These are phyloP conservation scores for Aristolochia californica DNA, from an alignment of 164 flowering plant genomes.

Conservation along the genomic window DNA sequence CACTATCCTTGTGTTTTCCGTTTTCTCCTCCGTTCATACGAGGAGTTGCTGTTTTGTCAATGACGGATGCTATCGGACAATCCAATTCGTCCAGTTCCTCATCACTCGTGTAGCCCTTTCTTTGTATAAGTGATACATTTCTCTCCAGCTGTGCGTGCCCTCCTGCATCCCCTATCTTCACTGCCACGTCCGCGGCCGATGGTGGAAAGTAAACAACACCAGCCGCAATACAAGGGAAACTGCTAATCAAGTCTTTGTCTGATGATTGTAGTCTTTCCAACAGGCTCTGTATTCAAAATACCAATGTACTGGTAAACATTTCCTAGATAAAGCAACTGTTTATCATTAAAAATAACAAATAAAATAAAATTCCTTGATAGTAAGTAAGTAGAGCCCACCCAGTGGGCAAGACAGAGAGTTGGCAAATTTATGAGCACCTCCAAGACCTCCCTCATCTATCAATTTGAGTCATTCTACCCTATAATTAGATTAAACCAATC, in stretches of 20 bases:
- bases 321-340: too few relatives aligned
- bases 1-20: conserved; percentile 11
- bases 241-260: conserved; percentile 33
- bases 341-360: too few relatives aligned
- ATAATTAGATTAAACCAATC: too few relatives aligned
- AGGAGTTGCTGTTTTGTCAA: conserved; percentile 36
- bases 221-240: conserved; percentile 70
- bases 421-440: too few relatives aligned
- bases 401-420: too few relatives aligned
- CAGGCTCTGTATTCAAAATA: conserved; percentile 31
- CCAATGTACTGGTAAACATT: too few relatives aligned
- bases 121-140: conserved; percentile 59
- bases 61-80: conserved; percentile 47
- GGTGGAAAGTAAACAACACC: conserved; percentile 63
- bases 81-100: conserved; percentile 88
- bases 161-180: conserved; percentile 63
- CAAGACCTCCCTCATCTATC: too few relatives aligned
- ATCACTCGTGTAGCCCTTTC: conserved; percentile 88
- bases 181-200: conserved; percentile 41
- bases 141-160: conserved; percentile 37
- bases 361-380: too few relatives aligned
- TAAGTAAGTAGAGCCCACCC: too few relatives aligned
- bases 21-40: conserved; percentile 16
- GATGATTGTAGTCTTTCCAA: conserved; percentile 55
- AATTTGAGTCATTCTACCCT: too few relatives aligned